Conservation (phyloP, 768 basidiomycete species). For the Steccherinum ochraceum region DNA sequence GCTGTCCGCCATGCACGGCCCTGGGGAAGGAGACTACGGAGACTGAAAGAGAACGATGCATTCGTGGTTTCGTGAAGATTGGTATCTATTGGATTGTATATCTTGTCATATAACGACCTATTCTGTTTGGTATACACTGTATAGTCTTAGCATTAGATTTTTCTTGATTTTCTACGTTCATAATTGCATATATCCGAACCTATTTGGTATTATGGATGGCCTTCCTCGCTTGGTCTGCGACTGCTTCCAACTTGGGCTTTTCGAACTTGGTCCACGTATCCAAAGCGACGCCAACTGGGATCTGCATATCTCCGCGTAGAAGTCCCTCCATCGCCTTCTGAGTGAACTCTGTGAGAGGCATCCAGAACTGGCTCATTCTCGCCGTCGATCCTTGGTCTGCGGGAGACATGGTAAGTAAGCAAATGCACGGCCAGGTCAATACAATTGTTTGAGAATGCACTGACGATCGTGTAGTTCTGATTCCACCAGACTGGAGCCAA, state of each 20-base stretch:
- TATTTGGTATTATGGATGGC: no score
- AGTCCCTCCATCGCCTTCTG: slow-evolving; percentile 32
- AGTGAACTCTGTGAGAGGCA: slow-evolving; percentile 44
- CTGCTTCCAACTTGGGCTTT: slow-evolving; percentile 18
- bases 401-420: background rate
- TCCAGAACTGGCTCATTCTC: slow-evolving; percentile 44
- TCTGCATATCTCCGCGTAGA: slow-evolving; percentile 26
- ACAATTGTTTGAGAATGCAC: slow-evolving; percentile 10
- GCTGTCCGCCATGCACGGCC: no score
- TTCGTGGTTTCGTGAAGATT: no score
- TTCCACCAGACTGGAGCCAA: slow-evolving; percentile 42
- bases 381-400: slow-evolving; percentile 47
- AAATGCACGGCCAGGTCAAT: background rate
- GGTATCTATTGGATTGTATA: no score
- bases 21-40: no score
- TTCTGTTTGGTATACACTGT: no score
- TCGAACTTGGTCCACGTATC: slow-evolving; percentile 20
- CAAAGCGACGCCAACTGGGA: slow-evolving; percentile 19
- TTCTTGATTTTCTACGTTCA: no score
- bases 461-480: slow-evolving; percentile 56
- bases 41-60: no score
- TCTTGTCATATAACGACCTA: no score
- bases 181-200: no score
- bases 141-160: no score
- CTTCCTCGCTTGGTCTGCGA: background rate